These are phyloP conservation scores for Cystobasidium onofrii DNA, from an alignment of 768 basidiomycete species.

Conservation along the genomic window DNA sequence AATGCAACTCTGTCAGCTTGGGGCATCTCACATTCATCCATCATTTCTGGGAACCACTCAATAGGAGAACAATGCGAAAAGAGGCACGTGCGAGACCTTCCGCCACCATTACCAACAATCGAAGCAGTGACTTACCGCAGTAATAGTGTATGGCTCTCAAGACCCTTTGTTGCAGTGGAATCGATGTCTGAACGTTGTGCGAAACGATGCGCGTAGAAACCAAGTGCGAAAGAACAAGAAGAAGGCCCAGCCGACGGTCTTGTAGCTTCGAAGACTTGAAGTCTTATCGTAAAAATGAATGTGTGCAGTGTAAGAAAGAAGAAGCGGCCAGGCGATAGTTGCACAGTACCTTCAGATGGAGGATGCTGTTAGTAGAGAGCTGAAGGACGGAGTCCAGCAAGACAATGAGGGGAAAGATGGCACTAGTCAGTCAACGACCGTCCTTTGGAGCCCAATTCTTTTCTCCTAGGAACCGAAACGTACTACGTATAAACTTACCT, in stretches of 20 bases:
- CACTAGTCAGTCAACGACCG: too few relatives aligned
- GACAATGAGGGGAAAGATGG: too few relatives aligned
- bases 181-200: too few relatives aligned
- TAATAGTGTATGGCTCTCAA: not conserved
- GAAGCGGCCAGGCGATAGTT: too few relatives aligned
- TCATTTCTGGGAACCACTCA: not conserved
- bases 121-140: not conserved
- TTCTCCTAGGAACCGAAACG: too few relatives aligned
- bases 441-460: too few relatives aligned
- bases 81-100: not conserved
- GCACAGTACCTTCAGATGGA: too few relatives aligned
- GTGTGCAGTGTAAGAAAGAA: not conserved
- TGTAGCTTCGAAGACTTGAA: not conserved
- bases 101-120: not conserved
- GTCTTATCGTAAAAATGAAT: not conserved
- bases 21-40: not conserved
- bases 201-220: not conserved
- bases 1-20: not conserved
- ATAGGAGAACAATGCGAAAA: not conserved
- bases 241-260: not conserved
- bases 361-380: too few relatives aligned
- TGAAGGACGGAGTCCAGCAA: too few relatives aligned
- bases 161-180: too few relatives aligned
- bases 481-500: too few relatives aligned
- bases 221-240: not conserved